Evolutionary conservation across 1,284 basidiomycete species (phyloP).

Genomic region (Malassezia yamatoensis): DNA sequence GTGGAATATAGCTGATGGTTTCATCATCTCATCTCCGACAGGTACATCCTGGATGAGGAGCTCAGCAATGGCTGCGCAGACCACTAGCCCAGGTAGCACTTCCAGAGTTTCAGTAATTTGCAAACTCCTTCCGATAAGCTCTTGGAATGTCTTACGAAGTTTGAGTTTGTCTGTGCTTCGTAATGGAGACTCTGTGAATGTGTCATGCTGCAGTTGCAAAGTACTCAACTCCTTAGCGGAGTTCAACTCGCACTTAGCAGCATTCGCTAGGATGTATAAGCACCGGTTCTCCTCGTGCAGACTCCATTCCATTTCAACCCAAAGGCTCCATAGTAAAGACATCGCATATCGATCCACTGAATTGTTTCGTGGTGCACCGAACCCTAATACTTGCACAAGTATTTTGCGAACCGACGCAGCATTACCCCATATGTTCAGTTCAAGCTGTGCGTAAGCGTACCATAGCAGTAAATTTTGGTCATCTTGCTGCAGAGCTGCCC

Average conservation of each 20-base stretch:
- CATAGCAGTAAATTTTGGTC: not conserved
- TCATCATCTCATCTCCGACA: constrained; percentile 2
- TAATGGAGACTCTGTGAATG: not conserved
- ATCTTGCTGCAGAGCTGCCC: not conserved
- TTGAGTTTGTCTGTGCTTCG: constrained; percentile 7
- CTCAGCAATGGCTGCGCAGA: not conserved
- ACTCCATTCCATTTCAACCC: constrained; percentile 7
- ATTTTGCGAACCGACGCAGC: not conserved
- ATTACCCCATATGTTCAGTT: constrained; percentile 5
- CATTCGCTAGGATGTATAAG: not conserved
- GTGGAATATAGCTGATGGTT: not conserved
- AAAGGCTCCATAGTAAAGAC: constrained; percentile 7
- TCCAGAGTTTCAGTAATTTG: not conserved
- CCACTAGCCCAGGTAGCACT: not conserved
- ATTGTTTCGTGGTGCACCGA: not conserved
- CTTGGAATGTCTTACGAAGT: not conserved
- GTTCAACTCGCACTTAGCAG: not conserved
- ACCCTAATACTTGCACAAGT: constrained; percentile 1
- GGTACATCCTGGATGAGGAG: not conserved
- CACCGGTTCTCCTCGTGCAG: not conserved
- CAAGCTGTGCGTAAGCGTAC: constrained; percentile 13
- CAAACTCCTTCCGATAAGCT: not conserved
- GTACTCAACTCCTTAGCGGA: not conserved
- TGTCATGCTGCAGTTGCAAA: not conserved
- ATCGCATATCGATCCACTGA: not conserved